phyloP scores from a whole-genome alignment of 768 basidiomycete genomes.

The Leccinellum albellum region DNA sequence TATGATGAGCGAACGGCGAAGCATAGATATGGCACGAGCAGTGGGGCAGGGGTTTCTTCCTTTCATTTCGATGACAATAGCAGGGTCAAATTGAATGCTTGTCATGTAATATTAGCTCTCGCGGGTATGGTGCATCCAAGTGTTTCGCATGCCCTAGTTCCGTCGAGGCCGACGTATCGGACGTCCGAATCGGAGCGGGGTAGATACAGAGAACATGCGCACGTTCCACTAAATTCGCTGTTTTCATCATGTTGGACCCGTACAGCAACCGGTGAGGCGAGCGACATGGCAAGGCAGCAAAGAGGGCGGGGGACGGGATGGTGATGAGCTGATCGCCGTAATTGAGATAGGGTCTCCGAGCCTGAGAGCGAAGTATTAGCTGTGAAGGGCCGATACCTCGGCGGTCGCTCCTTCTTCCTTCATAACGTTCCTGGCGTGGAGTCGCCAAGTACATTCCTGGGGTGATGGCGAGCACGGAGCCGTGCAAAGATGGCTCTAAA shows the following conservation, averaged over 20 bases:
- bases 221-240: background rate
- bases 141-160: constrained; percentile 1
- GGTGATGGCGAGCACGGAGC: constrained; percentile 5
- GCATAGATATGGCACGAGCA: constrained; percentile 5
- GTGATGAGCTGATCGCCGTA: constrained; percentile 5
- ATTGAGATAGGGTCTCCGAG: constrained; percentile 6
- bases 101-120: background rate
- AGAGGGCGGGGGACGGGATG: background rate
- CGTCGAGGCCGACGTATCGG: background rate
- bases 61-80: constrained; percentile 9
- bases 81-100: background rate
- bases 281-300: constrained; percentile 1
- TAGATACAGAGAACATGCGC: background rate
- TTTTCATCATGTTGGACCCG: background rate
- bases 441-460: constrained; percentile 12
- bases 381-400: constrained; percentile 9
- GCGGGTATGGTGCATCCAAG: background rate
- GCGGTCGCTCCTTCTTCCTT: constrained; percentile 13
- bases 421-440: constrained; percentile 6
- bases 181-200: background rate
- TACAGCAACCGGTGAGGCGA: too few relatives aligned
- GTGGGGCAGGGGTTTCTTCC: constrained; percentile 13
- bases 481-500: background rate
- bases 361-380: constrained; percentile 3
- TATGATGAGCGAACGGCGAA: constrained; percentile 12